Conservation (phyloP, 2,329 filamentous ascomycete species). For the Arthrinium puccinioides region DNA sequence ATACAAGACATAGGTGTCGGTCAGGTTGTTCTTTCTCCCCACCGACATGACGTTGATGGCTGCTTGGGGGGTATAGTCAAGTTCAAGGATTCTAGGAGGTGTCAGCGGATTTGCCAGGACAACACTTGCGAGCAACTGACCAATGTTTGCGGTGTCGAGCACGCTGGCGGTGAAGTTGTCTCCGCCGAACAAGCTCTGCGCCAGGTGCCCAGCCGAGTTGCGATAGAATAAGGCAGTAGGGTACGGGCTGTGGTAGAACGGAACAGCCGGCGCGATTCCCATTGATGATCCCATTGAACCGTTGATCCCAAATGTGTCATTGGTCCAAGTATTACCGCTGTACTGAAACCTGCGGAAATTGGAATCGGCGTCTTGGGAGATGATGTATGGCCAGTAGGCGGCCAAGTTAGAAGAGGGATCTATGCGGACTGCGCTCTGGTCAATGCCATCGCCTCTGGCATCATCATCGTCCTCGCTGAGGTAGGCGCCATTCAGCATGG, state of each 20-base stretch:
- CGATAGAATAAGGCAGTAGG: slow-evolving; percentile 2
- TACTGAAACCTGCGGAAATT: slow-evolving; percentile 9
- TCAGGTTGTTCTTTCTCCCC: slow-evolving; percentile 8
- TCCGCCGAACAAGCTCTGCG: slow-evolving; percentile 1
- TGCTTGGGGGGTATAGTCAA: slow-evolving; percentile 11
- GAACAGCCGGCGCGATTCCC: not conserved
- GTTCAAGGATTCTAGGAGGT: too few species aligned
- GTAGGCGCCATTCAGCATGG: slow-evolving; percentile 9
- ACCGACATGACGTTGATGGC: slow-evolving; percentile 12
- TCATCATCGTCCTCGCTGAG: slow-evolving; percentile 10
- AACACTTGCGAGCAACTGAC: too few species aligned
- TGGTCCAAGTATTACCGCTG: slow-evolving; percentile 6
- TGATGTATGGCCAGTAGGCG: slow-evolving; percentile 11
- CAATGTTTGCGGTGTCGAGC: not conserved
- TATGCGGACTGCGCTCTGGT: slow-evolving; percentile 5
- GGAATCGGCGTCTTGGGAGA: slow-evolving; percentile 8
- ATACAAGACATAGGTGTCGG: slow-evolving; percentile 15
- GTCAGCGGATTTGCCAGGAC: too few species aligned
- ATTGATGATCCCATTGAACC: not conserved
- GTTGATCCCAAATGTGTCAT: slow-evolving; percentile 6
- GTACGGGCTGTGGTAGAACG: not conserved
- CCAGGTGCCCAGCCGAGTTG: not conserved
- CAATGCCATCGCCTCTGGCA: slow-evolving; percentile 9
- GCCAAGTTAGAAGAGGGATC: slow-evolving; percentile 3
- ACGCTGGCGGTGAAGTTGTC: not conserved